phyloP scores from a whole-genome alignment of 306 rosid species.

The Dalbergia oliveri region DNA sequence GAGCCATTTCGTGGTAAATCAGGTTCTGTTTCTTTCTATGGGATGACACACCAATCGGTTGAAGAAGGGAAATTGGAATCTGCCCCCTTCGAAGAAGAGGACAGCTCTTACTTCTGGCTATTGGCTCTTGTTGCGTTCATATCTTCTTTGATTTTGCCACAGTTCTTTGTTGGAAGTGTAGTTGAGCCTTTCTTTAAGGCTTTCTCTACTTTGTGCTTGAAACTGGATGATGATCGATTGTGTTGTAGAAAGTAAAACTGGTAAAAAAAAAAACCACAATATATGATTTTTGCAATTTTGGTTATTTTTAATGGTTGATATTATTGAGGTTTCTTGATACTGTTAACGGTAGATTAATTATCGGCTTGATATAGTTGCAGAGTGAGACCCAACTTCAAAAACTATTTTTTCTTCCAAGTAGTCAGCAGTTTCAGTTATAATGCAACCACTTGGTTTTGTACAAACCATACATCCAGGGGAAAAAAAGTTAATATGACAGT shows the following conservation, averaged over 20 bases:
- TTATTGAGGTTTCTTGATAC: constrained; percentile 22
- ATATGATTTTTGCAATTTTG: constrained; percentile 18
- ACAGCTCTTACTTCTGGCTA: constrained; percentile 78
- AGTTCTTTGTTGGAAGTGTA: too few species aligned
- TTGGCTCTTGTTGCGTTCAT: constrained; percentile 76
- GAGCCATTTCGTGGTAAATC: constrained; percentile 93
- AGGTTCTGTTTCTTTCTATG: constrained; percentile 83
- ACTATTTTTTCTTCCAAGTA: constrained; percentile 21
- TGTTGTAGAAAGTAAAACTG: neutral
- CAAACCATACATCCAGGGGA: neutral
- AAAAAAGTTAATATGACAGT: neutral
- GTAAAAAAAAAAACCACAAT: neutral
- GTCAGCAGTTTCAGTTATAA: neutral
- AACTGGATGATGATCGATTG: neutral
- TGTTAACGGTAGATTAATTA: constrained; percentile 20
- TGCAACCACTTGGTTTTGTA: constrained; percentile 23
- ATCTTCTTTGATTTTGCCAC: too few species aligned
- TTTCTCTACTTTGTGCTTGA: constrained; percentile 7
- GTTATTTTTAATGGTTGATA: neutral
- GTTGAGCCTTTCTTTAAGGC: too few species aligned
- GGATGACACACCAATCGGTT: constrained; percentile 69
- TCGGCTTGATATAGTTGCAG: neutral
- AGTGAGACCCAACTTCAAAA: constrained; percentile 1
- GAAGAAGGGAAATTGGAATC: constrained; percentile 83
- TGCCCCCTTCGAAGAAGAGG: constrained; percentile 72